A percentile compares a stretch with the other conserved stretches of the same genome.
Conservation (phyloP, 2,329 filamentous ascomycete genomes). For the Colletotrichum graminicola region DNA sequence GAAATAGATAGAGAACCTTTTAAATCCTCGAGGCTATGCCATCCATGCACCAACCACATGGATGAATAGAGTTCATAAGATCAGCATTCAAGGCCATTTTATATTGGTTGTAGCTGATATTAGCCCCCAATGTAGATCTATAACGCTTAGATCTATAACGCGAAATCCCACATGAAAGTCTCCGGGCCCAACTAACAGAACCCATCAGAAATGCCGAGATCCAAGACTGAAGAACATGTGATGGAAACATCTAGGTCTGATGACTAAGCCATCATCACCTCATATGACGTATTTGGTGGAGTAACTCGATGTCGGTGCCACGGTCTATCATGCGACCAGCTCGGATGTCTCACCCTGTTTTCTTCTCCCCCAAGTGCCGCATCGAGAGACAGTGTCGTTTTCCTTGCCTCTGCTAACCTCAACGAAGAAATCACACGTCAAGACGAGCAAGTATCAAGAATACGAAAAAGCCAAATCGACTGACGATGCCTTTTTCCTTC, state of each 20-base stretch:
- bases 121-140: too few species aligned
- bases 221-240: background rate
- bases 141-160: too few species aligned
- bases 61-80: background rate
- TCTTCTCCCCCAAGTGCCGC: background rate
- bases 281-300: background rate
- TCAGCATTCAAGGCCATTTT: background rate
- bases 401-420: background rate
- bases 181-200: too few species aligned
- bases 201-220: too few species aligned
- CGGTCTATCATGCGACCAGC: background rate
- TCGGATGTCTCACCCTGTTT: background rate
- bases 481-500: conserved; percentile 23
- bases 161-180: too few species aligned
- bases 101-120: too few species aligned
- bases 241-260: background rate
- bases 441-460: background rate
- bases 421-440: background rate
- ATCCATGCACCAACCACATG: background rate
- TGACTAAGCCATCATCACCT: background rate
- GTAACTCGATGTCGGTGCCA: background rate
- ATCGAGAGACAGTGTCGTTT: background rate
- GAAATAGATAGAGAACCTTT: too few species aligned
- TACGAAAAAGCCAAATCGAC: background rate
- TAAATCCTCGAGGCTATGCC: too few species aligned